Base-by-base conservation (phyloP, 257 asterid genomes). In the Jaltomata sinuosa region DNA sequence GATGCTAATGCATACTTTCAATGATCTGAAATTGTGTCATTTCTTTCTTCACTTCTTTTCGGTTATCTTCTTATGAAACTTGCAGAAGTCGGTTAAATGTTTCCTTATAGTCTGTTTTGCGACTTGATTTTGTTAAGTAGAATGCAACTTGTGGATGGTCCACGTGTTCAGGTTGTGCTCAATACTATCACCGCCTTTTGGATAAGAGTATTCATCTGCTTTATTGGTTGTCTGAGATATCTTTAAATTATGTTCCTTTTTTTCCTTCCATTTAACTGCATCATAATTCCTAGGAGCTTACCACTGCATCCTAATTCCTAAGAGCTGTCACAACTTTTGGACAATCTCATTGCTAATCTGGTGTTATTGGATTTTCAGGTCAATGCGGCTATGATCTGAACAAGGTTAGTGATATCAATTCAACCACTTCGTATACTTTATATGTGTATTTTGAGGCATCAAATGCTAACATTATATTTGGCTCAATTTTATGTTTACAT, bases 381-480 rank as follows among this genome's bases (percentile, higher is more conserved):
- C 96, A 92, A 85, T 94, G 98, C 32, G 98, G 99, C 57, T 94
- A 90, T 87, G 85, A 96, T 85, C 78, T 91, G 81, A 84, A 89
- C 77, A 90, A 74, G 97, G 99, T 94, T 85, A 90, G 89, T 89
- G 42, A 32, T 32, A 64, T n/a, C 81, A 76, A 76, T 52, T 76
- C 81, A 50, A 76, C 25, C 18, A 49, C 27, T 15, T 47, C 38
- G n/a, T 76, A 76, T 76, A 27, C 81, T 76, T 76, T 47, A 11
- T 47, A 47, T 27, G 11, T 47, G 27, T 49, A 27, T 27, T 25
- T 9, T 18, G 61, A 76, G 61, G 42, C 81, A 76, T 49, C 42
- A 25, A 76, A 1, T 49, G 55, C 29, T 76, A 27, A 9, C 42
- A 29, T 45, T 49, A 47, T 49, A 2, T 76, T 49, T 76, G 40